A percentile compares a stretch with the other conserved stretches of the same genome.
Conservation (phyloP, 2,329 filamentous ascomycete species). For the Cladosporium halotolerans region DNA sequence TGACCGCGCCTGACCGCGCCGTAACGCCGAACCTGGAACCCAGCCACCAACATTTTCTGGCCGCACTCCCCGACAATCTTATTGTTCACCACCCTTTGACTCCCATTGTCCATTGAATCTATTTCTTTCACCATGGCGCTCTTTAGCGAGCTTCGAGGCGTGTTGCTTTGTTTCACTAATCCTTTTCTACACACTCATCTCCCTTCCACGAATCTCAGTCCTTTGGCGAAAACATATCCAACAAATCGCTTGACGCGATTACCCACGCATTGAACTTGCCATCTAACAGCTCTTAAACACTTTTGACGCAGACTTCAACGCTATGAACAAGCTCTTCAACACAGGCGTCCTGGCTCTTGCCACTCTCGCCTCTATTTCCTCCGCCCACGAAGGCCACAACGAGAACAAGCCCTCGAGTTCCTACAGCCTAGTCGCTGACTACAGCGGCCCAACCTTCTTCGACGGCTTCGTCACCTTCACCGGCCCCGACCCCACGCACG, state of each 20-base stretch:
- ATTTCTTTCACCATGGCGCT: slow-evolving; percentile 1
- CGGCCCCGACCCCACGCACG: slow-evolving; percentile 39
- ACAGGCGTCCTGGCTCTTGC: slow-evolving; percentile 9
- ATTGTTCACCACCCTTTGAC: too few relatives aligned
- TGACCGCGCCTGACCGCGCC: too few relatives aligned
- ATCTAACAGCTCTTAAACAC: background rate
- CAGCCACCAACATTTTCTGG: too few relatives aligned
- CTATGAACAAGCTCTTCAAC: background rate
- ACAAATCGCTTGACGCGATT: slow-evolving; percentile 9
- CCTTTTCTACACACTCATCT: too few relatives aligned
- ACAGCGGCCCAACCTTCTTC: slow-evolving; percentile 36
- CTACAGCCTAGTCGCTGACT: slow-evolving; percentile 27
- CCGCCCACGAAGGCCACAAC: slow-evolving; percentile 11
- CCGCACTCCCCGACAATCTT: too few relatives aligned
- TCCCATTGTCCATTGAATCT: too few relatives aligned
- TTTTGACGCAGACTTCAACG: background rate
- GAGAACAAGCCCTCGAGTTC: slow-evolving; percentile 4
- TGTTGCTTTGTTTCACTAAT: too few relatives aligned
- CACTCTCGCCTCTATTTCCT: slow-evolving; percentile 8
- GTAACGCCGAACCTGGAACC: too few relatives aligned
- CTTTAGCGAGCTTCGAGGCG: background rate
- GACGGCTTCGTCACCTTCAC: slow-evolving; percentile 40
- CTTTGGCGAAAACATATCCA: background rate
- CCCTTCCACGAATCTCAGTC: too few relatives aligned
- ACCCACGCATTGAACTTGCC: background rate